phyloP scores from a whole-genome alignment of 306 rosid genomes.

The Argentina anserina region DNA sequence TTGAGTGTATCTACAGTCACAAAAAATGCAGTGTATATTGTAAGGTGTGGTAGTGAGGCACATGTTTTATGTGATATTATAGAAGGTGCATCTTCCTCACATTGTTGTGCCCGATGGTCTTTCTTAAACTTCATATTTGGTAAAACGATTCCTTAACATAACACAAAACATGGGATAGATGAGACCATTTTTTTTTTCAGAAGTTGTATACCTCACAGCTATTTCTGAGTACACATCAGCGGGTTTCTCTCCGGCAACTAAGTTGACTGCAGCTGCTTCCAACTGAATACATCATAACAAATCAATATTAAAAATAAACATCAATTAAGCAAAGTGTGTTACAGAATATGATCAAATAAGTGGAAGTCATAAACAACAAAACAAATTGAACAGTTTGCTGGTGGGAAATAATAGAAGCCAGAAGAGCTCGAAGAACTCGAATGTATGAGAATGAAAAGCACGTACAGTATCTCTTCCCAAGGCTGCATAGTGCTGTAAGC shows the following conservation, averaged over 20 bases:
- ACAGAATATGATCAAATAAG: background rate
- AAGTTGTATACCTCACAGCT: constrained; percentile 53
- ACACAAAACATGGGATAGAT: background rate
- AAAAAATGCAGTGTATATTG: background rate
- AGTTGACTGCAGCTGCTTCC: constrained; percentile 91
- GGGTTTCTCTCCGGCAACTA: constrained; percentile 70
- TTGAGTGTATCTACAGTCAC: background rate
- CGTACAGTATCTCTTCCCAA: constrained; percentile 78
- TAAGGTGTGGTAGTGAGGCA: background rate
- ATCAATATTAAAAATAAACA: constrained; percentile 4
- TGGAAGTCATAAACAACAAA: background rate
- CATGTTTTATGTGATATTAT: background rate
- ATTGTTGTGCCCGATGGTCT: background rate
- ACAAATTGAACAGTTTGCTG: background rate
- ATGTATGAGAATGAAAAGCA: constrained; percentile 15
- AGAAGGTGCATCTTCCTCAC: background rate
- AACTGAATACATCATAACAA: constrained; percentile 37
- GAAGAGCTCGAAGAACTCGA: background rate
- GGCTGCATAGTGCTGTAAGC: constrained; percentile 90
- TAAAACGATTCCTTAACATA: background rate
- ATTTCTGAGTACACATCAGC: constrained; percentile 88
- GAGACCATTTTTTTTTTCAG: no score
- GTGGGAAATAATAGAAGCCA: background rate
- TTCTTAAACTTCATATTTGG: background rate
- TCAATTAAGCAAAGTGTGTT: constrained; percentile 1